Percentiles rank a stretch among this genome's conserved stretches.
Evolutionary conservation across 2,329 filamentous ascomycete genomes (phyloP).

Genomic region (Curvularia sp.): DNA sequence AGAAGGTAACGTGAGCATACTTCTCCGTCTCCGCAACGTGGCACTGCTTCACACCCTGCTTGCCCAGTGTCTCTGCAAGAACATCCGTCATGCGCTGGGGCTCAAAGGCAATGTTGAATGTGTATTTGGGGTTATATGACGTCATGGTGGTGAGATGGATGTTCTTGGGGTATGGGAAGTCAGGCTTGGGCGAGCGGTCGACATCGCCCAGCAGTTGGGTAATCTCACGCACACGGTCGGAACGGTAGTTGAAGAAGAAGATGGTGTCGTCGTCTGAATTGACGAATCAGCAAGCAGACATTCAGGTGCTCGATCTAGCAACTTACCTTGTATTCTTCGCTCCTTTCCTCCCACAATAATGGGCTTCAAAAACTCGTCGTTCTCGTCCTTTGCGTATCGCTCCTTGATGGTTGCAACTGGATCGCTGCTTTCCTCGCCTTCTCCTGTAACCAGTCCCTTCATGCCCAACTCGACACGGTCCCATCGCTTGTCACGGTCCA

Average conservation of each 20-base stretch:
- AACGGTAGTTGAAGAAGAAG: conserved; percentile 99
- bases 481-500: conserved; percentile 99
- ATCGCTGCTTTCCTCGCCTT: conserved; percentile 85
- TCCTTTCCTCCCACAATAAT: conserved; percentile 93
- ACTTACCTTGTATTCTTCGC: conserved; percentile 78
- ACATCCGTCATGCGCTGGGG: conserved; percentile 98
- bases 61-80: conserved; percentile 94
- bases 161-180: conserved; percentile 94
- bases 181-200: conserved; percentile 87
- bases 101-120: conserved; percentile 89
- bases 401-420: conserved; percentile 86
- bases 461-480: conserved; percentile 90
- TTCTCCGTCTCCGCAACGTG: conserved; percentile 99
- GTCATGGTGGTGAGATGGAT: conserved; percentile 94
- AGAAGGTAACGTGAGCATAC: conserved; percentile 99
- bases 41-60: conserved; percentile 88
- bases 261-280: conserved; percentile 82
- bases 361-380: conserved; percentile 97
- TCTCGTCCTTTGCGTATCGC: conserved; percentile 86
- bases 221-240: conserved; percentile 94
- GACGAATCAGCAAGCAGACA: conserved; percentile 38
- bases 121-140: conserved; percentile 94
- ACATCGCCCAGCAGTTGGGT: conserved; percentile 91
- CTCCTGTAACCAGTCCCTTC: conserved; percentile 83
- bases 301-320: conserved; percentile 34